phyloP scores from a whole-genome alignment of 768 basidiomycete genomes.

The Panaeolus papilionaceus region DNA sequence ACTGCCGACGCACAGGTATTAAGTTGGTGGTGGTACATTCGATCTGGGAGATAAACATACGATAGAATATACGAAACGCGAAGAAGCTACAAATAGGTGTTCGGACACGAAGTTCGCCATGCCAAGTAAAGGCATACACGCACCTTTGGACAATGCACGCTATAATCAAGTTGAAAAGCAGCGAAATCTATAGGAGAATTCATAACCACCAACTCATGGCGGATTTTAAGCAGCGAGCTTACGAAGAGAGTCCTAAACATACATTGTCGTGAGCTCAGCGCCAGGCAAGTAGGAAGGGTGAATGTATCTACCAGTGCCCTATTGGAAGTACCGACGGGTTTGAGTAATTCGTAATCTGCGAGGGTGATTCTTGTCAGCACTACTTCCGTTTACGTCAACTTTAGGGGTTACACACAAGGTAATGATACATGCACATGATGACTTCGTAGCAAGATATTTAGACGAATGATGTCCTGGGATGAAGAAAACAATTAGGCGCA shows the following conservation, averaged over 20 bases:
- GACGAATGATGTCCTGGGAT: not conserved
- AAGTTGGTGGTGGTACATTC: not conserved
- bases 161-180: conserved; percentile 36
- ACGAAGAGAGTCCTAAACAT: conserved; percentile 41
- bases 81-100: conserved; percentile 36
- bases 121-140: not conserved
- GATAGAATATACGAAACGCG: conserved; percentile 35
- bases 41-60: conserved; percentile 27
- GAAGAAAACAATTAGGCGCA: conserved; percentile 19
- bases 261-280: not conserved
- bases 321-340: conserved; percentile 38
- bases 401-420: conserved; percentile 35
- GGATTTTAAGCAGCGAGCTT: conserved; percentile 17
- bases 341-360: conserved; percentile 43
- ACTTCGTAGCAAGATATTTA: conserved; percentile 25
- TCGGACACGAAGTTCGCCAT: conserved; percentile 2
- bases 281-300: not conserved
- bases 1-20: conserved; percentile 30
- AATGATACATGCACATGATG: conserved; percentile 43
- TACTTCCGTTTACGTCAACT: not conserved
- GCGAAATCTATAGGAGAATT: conserved; percentile 29
- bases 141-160: conserved; percentile 41
- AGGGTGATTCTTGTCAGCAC: not conserved
- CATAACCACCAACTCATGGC: not conserved
- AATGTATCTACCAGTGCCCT: conserved; percentile 43